Percentiles rank a stretch among this genome's conserved stretches.
Evolutionary conservation across 345 rosid genomes (phyloP).

Genomic region (Carallia brachiata): DNA sequence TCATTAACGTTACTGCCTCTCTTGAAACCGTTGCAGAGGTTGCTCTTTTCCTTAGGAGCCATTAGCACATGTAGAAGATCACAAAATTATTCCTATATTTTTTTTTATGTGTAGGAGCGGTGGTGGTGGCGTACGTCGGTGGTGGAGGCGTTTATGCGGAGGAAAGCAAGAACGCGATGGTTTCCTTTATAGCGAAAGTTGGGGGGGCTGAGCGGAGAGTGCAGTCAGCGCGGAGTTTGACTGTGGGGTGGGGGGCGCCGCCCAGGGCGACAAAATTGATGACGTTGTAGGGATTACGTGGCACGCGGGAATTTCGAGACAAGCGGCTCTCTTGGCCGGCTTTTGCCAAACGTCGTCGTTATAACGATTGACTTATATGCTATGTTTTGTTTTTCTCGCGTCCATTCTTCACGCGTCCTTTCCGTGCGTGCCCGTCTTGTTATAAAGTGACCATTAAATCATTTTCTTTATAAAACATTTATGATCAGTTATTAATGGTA

Average conservation of each 20-base stretch:
- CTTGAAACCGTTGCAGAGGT: neutral
- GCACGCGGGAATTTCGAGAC: conserved; percentile 44
- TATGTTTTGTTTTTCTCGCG: neutral
- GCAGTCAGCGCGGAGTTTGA: conserved; percentile 39
- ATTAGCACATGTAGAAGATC: neutral
- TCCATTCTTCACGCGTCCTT: conserved; percentile 6
- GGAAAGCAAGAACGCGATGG: neutral
- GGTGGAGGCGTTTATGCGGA: conserved; percentile 4
- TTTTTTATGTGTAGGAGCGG: neutral
- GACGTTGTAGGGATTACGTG: conserved; percentile 43
- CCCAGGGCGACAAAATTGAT: conserved; percentile 38
- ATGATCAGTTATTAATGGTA: no score
- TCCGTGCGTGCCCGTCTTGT: conserved; percentile 9
- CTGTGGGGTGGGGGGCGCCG: conserved; percentile 35
- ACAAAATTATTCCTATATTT: no score
- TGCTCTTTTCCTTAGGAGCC: conserved; percentile 33
- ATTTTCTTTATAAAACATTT: no score
- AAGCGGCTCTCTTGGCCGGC: conserved; percentile 44
- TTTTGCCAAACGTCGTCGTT: conserved; percentile 31
- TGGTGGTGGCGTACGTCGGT: neutral
- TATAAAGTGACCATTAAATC: neutral
- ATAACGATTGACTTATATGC: neutral
- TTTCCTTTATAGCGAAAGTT: neutral
- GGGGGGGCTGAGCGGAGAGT: neutral
- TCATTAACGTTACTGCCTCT: neutral